phyloP scores from a whole-genome alignment of 768 basidiomycete genomes.

The Boletellus emodensis region DNA sequence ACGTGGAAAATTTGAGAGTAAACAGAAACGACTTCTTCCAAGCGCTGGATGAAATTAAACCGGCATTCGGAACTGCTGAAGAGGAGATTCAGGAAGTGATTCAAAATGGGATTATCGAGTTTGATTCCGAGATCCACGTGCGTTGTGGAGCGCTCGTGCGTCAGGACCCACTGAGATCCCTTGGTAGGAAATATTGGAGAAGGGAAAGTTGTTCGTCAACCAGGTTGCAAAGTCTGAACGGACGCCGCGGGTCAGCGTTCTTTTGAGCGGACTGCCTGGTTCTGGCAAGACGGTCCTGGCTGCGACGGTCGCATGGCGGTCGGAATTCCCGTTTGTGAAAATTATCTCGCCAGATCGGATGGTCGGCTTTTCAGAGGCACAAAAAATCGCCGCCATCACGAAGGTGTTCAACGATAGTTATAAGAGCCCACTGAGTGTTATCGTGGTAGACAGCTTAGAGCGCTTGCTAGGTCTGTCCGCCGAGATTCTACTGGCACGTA shows the following conservation, averaged over 20 bases:
- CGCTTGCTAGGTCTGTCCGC: constrained; percentile 72
- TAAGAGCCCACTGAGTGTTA: constrained; percentile 94
- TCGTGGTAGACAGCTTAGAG: constrained; percentile 94
- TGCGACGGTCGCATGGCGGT: constrained; percentile 88
- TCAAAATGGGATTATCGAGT: constrained; percentile 96
- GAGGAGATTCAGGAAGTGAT: constrained; percentile 92
- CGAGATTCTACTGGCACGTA: neutral
- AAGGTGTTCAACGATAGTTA: constrained; percentile 95
- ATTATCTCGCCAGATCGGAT: constrained; percentile 93
- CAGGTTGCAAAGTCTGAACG: constrained; percentile 88
- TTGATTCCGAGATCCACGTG: constrained; percentile 70
- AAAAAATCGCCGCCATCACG: constrained; percentile 87
- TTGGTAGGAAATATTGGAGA: constrained; percentile 74
- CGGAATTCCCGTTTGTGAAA: constrained; percentile 98
- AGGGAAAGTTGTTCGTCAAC: constrained; percentile 86
- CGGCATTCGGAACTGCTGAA: constrained; percentile 96
- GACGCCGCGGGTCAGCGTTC: constrained; percentile 87
- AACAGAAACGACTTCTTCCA: constrained; percentile 82
- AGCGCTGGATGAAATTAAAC: constrained; percentile 91
- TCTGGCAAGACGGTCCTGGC: constrained; percentile 95
- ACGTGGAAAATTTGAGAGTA: constrained; percentile 90
- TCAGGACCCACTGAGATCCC: neutral
- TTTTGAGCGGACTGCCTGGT: constrained; percentile 86
- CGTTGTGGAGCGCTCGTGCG: constrained; percentile 2
- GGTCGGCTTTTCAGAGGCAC: constrained; percentile 91